These are phyloP conservation scores for Globisporangium spiculum DNA, from an alignment of 352 stramenopile species.

Conservation along the genomic window DNA sequence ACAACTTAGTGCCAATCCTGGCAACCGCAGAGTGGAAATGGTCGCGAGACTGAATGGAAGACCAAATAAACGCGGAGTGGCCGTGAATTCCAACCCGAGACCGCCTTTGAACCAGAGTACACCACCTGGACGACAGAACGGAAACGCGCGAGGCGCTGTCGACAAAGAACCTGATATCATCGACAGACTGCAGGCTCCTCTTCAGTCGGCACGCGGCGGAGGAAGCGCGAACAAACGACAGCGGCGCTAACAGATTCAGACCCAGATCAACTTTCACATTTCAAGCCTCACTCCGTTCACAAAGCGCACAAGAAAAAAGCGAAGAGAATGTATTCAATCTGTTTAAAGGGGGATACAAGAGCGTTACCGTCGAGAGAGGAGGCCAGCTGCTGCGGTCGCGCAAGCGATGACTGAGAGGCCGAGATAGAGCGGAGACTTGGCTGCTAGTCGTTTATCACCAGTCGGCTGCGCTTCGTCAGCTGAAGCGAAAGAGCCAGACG, in stretches of 20 bases:
- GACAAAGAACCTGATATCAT: slow-evolving; percentile 10
- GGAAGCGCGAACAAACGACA: slow-evolving; percentile 13
- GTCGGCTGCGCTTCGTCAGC: background rate
- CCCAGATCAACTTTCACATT: background rate
- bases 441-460: background rate
- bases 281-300: background rate
- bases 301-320: background rate
- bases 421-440: slow-evolving; percentile 37
- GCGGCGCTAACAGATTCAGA: background rate
- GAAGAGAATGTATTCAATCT: slow-evolving; percentile 10
- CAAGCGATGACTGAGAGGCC: slow-evolving; percentile 53
- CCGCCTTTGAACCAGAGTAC: background rate
- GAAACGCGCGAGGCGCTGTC: background rate
- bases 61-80: background rate
- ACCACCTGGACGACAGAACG: background rate
- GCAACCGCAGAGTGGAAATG: slow-evolving; percentile 1
- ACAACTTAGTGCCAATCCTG: background rate
- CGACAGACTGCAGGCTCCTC: slow-evolving; percentile 13
- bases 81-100: background rate
- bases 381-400: slow-evolving; percentile 36
- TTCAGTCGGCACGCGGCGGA: slow-evolving; percentile 4
- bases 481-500: background rate
- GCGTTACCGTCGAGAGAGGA: slow-evolving; percentile 40
- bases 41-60: background rate
- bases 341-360: background rate